These are phyloP conservation scores for Rhodofomes roseus DNA, from an alignment of 1,284 basidiomycete genomes.

Conservation along the genomic window DNA sequence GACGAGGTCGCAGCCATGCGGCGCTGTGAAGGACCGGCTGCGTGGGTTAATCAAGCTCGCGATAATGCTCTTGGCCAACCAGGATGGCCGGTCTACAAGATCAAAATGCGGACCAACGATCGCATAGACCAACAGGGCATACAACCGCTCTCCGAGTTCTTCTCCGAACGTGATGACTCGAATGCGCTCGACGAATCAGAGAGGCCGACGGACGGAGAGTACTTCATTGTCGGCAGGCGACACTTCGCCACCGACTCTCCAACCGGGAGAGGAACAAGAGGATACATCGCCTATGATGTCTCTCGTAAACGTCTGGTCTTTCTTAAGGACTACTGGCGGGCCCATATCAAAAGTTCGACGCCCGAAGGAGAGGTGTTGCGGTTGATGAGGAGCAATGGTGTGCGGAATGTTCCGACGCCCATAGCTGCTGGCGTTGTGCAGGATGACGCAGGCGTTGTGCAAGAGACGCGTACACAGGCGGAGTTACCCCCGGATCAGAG, in stretches of 20 bases:
- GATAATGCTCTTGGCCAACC: background rate
- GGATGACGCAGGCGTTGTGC: background rate
- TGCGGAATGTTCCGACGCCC: constrained; percentile 3
- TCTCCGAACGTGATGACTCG: background rate
- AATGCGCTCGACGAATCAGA: background rate
- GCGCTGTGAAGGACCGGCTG: background rate
- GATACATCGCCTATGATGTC: background rate
- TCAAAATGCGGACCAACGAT: background rate
- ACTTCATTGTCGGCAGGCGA: background rate
- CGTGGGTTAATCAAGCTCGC: background rate
- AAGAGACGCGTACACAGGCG: background rate
- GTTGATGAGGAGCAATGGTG: background rate
- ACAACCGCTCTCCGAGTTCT: background rate
- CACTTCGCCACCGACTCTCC: background rate
- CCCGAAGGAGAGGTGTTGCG: background rate
- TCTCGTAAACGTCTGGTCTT: background rate
- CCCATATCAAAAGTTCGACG: background rate
- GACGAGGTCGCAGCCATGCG: background rate
- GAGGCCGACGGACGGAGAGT: background rate
- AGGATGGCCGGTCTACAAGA: background rate
- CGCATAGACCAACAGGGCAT: background rate
- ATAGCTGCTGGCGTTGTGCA: constrained; percentile 5
- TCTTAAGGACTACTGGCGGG: constrained; percentile 1
- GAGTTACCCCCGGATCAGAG: background rate
- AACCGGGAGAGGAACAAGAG: background rate